Evolutionary conservation across 306 rosid species (phyloP).

Genomic region (Prunus armeniaca): DNA sequence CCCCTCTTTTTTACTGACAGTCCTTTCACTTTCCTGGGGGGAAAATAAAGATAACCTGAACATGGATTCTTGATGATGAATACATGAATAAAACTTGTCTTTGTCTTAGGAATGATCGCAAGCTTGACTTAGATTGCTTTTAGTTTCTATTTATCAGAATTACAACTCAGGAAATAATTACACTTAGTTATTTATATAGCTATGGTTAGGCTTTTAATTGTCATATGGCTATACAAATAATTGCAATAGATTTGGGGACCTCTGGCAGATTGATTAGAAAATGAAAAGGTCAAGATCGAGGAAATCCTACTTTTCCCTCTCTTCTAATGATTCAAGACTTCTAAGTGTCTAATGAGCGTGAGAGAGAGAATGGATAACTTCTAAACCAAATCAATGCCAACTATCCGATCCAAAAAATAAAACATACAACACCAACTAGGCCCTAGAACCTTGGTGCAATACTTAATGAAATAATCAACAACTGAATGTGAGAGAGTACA

Average conservation of each 20-base stretch:
- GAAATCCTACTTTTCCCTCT: not conserved
- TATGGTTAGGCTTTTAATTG: not conserved
- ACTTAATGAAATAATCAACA: not conserved
- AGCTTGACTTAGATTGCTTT: not conserved
- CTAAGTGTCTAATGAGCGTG: not conserved
- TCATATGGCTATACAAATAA: not conserved
- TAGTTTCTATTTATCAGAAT: not conserved
- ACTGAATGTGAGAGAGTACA: not conserved
- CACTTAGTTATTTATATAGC: not conserved
- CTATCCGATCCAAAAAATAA: no score
- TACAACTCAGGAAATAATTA: not conserved
- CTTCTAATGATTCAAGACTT: not conserved
- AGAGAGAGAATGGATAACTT: not conserved
- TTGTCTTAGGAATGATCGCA: not conserved
- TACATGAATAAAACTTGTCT: not conserved
- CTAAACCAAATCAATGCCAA: not conserved
- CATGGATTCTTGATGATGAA: not conserved
- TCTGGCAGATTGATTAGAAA: not conserved
- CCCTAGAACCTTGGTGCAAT: not conserved
- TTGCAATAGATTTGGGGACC: not conserved
- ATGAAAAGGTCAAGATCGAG: not conserved
- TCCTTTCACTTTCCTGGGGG: conserved; percentile 69
- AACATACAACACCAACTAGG: not conserved
- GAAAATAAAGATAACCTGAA: conserved; percentile 1
- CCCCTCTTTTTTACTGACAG: conserved; percentile 67